A percentile compares a stretch with the other conserved stretches of the same genome.
phyloP scores from a whole-genome alignment of 2,329 filamentous ascomycete genomes.

The Talaromyces verruculosus region DNA sequence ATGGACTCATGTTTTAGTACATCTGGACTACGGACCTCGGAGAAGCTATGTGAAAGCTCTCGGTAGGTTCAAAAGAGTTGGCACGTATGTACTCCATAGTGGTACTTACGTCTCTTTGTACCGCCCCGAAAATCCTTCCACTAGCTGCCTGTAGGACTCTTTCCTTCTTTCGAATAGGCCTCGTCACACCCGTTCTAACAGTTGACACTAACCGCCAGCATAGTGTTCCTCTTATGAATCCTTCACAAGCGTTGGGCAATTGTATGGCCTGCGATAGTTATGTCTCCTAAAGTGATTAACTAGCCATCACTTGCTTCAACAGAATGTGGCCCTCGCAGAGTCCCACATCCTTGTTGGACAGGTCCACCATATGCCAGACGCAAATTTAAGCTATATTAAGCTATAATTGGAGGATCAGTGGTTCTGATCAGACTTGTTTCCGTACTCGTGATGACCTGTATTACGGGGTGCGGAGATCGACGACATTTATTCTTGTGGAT shows the following conservation, averaged over 20 bases:
- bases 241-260: neutral
- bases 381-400: neutral
- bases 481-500: neutral
- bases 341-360: neutral
- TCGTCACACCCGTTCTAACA: neutral
- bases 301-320: neutral
- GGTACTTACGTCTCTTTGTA: neutral
- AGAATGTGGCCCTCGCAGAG: neutral
- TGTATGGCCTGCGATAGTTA: neutral
- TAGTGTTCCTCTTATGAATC: neutral
- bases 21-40: neutral
- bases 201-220: neutral
- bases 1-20: neutral
- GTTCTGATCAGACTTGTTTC: neutral
- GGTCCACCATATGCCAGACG: neutral
- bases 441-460: neutral
- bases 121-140: conserved; percentile 1
- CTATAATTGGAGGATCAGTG: neutral
- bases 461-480: neutral
- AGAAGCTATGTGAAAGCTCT: neutral
- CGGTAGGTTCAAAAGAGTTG: neutral
- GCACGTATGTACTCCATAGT: neutral
- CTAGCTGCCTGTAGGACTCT: neutral
- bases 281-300: neutral
- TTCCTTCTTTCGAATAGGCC: conserved; percentile 4